Percentiles rank a stretch among this genome's conserved stretches.
These are phyloP conservation scores for Talaromyces piceae DNA, from an alignment of 2,329 filamentous ascomycete genomes.

Conservation along the genomic window DNA sequence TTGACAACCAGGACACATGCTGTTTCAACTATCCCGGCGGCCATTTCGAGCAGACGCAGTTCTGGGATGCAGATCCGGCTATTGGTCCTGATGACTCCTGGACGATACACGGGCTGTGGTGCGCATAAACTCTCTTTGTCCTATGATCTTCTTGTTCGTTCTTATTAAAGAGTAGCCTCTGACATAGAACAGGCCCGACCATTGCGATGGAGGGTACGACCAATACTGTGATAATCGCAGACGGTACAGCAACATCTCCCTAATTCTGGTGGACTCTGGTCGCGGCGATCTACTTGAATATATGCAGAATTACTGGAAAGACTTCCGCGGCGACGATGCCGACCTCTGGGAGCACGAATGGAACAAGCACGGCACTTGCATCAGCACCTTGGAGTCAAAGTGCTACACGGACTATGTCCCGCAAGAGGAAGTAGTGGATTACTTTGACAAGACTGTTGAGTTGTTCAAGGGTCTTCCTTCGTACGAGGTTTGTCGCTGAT, in stretches of 20 bases:
- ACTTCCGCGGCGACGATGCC: slow-evolving; percentile 56
- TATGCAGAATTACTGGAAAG: slow-evolving; percentile 68
- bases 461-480: slow-evolving; percentile 61
- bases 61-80: slow-evolving; percentile 63
- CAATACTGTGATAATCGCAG: slow-evolving; percentile 57
- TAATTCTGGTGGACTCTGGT: slow-evolving; percentile 51
- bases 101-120: slow-evolving; percentile 67
- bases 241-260: slow-evolving; percentile 57
- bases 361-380: slow-evolving; percentile 68
- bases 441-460: slow-evolving; percentile 58
- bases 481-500: slow-evolving; percentile 43
- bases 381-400: slow-evolving; percentile 58
- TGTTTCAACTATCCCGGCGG: slow-evolving; percentile 69
- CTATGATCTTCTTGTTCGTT: background rate
- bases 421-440: slow-evolving; percentile 60
- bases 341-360: slow-evolving; percentile 68
- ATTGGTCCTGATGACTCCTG: slow-evolving; percentile 62
- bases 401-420: slow-evolving; percentile 59
- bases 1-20: slow-evolving; percentile 56
- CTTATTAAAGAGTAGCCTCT: background rate
- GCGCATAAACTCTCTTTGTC: slow-evolving; percentile 1
- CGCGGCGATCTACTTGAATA: slow-evolving; percentile 53
- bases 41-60: slow-evolving; percentile 65
- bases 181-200: slow-evolving; percentile 45
- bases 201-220: slow-evolving; percentile 64